These are phyloP conservation scores for Komagataella kurtzmanii DNA, from an alignment of 805 yeast species.

Conservation along the genomic window DNA sequence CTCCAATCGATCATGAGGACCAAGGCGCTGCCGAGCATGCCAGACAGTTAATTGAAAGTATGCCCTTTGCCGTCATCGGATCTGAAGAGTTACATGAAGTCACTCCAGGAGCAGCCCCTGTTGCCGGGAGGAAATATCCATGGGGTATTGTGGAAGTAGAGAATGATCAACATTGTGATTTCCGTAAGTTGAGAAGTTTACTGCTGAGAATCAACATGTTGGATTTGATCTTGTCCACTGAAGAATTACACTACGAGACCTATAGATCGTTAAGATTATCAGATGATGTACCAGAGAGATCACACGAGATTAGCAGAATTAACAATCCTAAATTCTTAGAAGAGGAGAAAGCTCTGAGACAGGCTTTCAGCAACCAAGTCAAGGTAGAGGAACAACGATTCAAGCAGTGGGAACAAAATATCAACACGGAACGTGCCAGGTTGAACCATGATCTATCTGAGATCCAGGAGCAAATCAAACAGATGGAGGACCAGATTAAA, in stretches of 20 bases:
- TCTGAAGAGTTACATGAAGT: slow-evolving; percentile 59
- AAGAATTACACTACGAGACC: slow-evolving; percentile 70
- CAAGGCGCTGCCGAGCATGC: slow-evolving; percentile 70
- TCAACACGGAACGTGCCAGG: slow-evolving; percentile 88
- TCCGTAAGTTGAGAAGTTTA: slow-evolving; percentile 66
- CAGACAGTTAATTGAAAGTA: slow-evolving; percentile 62
- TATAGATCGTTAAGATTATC: slow-evolving; percentile 65
- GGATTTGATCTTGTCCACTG: slow-evolving; percentile 68
- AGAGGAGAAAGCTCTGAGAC: slow-evolving; percentile 89
- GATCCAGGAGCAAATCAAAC: slow-evolving; percentile 64
- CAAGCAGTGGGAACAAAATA: slow-evolving; percentile 97
- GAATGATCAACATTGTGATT: slow-evolving; percentile 76
- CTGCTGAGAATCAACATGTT: slow-evolving; percentile 74
- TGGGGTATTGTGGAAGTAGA: slow-evolving; percentile 89
- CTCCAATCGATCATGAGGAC: slow-evolving; percentile 67
- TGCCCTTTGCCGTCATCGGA: slow-evolving; percentile 83
- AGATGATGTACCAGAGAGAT: slow-evolving; percentile 26
- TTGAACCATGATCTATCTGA: slow-evolving; percentile 89
- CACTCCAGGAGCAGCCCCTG: slow-evolving; percentile 40
- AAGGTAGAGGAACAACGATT: slow-evolving; percentile 94
- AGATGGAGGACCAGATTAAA: slow-evolving; percentile 65
- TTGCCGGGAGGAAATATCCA: slow-evolving; percentile 75
- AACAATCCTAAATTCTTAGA: slow-evolving; percentile 89
- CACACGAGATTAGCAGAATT: slow-evolving; percentile 36
- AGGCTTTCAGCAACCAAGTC: slow-evolving; percentile 91